Evolutionary conservation across 2,329 filamentous ascomycete genomes (phyloP).

Genomic region (Didymella lethalis): DNA sequence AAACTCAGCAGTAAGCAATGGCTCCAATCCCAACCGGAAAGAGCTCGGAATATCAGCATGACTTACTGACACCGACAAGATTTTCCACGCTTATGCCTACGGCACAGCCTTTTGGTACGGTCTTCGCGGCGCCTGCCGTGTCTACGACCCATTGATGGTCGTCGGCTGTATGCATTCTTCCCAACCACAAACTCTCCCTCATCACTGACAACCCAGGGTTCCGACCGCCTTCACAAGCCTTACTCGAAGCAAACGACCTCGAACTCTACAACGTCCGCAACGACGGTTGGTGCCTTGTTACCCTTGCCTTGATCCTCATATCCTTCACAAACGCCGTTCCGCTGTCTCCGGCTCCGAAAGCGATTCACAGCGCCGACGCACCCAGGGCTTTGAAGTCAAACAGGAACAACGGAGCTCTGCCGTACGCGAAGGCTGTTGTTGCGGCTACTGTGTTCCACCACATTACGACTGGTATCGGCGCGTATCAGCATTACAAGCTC

Average conservation of each 20-base stretch:
- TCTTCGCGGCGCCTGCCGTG: constrained; percentile 34
- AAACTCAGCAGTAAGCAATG: constrained; percentile 23
- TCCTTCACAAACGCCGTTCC: constrained; percentile 35
- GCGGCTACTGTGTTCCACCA: constrained; percentile 38
- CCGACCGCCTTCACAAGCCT: constrained; percentile 35
- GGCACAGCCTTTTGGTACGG: constrained; percentile 41
- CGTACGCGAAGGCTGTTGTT: constrained; percentile 33
- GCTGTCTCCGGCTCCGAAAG: constrained; percentile 6
- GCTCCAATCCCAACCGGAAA: not conserved
- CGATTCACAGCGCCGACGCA: constrained; percentile 15
- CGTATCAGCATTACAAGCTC: constrained; percentile 38
- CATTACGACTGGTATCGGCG: constrained; percentile 32
- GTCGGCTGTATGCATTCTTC: constrained; percentile 26
- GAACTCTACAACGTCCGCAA: constrained; percentile 37
- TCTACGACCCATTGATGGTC: constrained; percentile 39
- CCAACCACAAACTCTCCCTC: too few relatives aligned
- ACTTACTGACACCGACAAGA: constrained; percentile 10
- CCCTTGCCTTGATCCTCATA: constrained; percentile 35
- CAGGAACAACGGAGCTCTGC: constrained; percentile 14
- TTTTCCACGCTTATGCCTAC: constrained; percentile 38
- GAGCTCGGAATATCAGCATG: not conserved
- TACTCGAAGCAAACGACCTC: constrained; percentile 34
- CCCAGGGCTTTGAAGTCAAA: constrained; percentile 10
- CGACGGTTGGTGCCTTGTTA: constrained; percentile 40
- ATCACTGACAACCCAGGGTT: constrained; percentile 29